Evolutionary conservation across 352 stramenopile species (phyloP).

Genomic region (Phytophthora agathidicida): DNA sequence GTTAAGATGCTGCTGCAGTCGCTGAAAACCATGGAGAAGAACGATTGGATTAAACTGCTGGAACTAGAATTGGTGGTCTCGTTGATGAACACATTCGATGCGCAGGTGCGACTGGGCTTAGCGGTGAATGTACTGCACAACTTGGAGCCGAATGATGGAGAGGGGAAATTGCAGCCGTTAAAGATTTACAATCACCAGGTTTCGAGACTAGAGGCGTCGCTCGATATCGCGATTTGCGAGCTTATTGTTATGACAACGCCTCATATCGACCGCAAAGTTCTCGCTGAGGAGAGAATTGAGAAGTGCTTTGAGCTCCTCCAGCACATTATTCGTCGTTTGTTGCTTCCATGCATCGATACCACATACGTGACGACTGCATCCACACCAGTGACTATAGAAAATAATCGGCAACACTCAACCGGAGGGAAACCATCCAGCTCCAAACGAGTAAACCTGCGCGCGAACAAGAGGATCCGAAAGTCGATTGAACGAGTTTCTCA

Average conservation of each 20-base stretch:
- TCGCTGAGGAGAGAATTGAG: constrained; percentile 87
- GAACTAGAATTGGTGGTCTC: constrained; percentile 59
- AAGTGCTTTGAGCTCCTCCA: constrained; percentile 77
- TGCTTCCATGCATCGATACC: constrained; percentile 78
- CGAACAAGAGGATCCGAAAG: constrained; percentile 55
- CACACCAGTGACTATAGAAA: constrained; percentile 11
- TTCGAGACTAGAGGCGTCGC: constrained; percentile 27
- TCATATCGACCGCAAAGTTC: constrained; percentile 67
- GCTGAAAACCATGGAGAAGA: constrained; percentile 76
- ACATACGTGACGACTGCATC: constrained; percentile 40
- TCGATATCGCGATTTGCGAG: constrained; percentile 79
- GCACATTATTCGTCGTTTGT: constrained; percentile 55
- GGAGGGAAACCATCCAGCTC: constrained; percentile 17
- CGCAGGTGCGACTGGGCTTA: constrained; percentile 72
- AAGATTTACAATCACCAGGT: constrained; percentile 22
- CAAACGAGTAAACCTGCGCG: constrained; percentile 48
- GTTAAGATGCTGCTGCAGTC: constrained; percentile 70
- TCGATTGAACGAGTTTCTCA: constrained; percentile 67
- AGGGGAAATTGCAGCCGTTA: neutral
- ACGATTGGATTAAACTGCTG: constrained; percentile 58
- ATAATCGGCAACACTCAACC: constrained; percentile 8
- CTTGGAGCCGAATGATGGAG: constrained; percentile 30
- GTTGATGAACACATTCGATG: constrained; percentile 62
- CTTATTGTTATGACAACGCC: constrained; percentile 75
- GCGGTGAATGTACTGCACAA: constrained; percentile 60